A percentile compares a stretch with the other conserved stretches of the same genome.
Conservation (phyloP, 441 rosid species). For the Pelargonium australe region DNA sequence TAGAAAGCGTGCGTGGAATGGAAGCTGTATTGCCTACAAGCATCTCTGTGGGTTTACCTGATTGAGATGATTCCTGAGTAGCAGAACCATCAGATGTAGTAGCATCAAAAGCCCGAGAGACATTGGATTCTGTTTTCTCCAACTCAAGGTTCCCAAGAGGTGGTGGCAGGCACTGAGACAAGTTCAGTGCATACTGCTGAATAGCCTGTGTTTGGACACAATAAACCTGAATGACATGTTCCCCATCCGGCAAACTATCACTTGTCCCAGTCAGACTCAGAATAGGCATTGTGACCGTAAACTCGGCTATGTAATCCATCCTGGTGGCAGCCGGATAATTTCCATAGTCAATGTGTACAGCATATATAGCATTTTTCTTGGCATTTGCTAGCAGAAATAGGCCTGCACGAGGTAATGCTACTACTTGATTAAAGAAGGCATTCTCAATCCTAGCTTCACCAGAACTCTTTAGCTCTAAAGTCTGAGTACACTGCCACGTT, state of each 20-base stretch:
- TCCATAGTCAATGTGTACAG: slow-evolving; percentile 75
- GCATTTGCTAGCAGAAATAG: slow-evolving; percentile 80
- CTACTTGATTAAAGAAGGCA: slow-evolving; percentile 81
- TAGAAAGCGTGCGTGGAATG: slow-evolving; percentile 20
- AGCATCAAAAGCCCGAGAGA: slow-evolving; percentile 25
- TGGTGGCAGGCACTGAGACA: slow-evolving; percentile 48
- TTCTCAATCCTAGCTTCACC: slow-evolving; percentile 48
- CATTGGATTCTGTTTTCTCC: slow-evolving; percentile 36
- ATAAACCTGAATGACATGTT: slow-evolving; percentile 44
- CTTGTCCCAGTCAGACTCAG: slow-evolving; percentile 54
- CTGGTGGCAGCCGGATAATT: slow-evolving; percentile 57
- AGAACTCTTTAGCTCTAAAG: slow-evolving; percentile 67
- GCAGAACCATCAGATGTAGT: slow-evolving; percentile 27
- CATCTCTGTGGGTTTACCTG: slow-evolving; percentile 30
- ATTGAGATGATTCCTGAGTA: slow-evolving; percentile 33
- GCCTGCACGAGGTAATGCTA: slow-evolving; percentile 63
- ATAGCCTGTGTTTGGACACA: slow-evolving; percentile 53
- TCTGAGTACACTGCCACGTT: slow-evolving; percentile 74
- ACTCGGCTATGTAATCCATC: slow-evolving; percentile 85
- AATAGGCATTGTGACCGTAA: slow-evolving; percentile 86
- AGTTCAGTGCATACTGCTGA: slow-evolving; percentile 47
- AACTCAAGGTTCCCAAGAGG: slow-evolving; percentile 33
- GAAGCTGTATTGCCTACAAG: slow-evolving; percentile 24
- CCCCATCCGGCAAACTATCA: slow-evolving; percentile 42
- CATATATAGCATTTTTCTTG: slow-evolving; percentile 84